Base-by-base conservation (phyloP, 345 rosid genomes). In the Linum trigynum region DNA sequence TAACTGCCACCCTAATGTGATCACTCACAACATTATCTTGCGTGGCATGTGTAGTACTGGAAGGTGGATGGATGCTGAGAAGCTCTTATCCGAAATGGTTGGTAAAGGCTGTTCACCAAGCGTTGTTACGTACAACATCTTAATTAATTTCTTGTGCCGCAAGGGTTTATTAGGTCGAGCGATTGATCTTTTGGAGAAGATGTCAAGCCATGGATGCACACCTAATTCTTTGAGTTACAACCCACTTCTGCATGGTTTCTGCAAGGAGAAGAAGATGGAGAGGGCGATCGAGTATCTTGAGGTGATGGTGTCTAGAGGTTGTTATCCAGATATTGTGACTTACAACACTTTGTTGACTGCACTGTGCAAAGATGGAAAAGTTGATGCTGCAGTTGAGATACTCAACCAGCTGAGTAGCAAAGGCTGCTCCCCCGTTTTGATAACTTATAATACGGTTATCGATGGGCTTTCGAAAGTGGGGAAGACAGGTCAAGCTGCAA, bases 31-130 rank as follows among this genome's bases (percentile, higher is more conserved):
- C 71, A 86, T 81, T 40, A 82, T 92, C 11, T 72, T 92, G 75
- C 86, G 96, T 63, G 82, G 96, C 75, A 75, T 87, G 92, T 86
- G 94, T 68, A 78, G 88, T 72, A 79, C 91, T 0, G 96, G 90
- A 57, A 82, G 98, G 77, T 86, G 92, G 98, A 85, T 76, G 84
- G 97, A 92, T 57, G 97, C 97, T 0, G 96, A 92, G 77, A 85
- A 59, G 73, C 82, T 89, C 17, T 75, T 92, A 41, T 74, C 86
- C 63, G 88, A 90, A 23, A 90, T 88, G 97, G 75, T 84, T 45
- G 63, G 76, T 2, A 88, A 85, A 75, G 96, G 96, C 42, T 90
- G 90, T 69, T 77, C 91, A 6, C 94, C 97, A n/a, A 85, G 87
- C 64, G 92, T 86, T 69, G 92, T 86, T 73, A 90, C 97, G 67